Base-by-base conservation (phyloP, 495 filamentous ascomycete genomes). In the Penicillium egyptiacum region DNA sequence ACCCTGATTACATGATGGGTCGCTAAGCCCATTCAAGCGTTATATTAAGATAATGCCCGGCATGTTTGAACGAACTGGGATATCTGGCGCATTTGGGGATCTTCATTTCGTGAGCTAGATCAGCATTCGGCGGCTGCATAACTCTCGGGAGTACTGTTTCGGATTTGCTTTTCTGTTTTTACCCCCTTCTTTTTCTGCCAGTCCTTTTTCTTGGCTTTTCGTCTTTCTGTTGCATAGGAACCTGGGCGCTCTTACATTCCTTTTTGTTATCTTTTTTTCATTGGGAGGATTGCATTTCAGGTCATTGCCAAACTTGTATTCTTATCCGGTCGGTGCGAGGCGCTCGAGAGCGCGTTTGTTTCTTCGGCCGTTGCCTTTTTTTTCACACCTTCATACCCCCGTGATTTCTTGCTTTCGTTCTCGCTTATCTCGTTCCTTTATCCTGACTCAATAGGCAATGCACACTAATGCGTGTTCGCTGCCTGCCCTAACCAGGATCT, bases 1-100 rank as follows among this genome's bases (percentile, higher is more conserved):
- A 81, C 70, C 80, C 79, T 47, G 79, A 82, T 64, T 83, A 82
- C 64, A 84, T 84, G 81, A 81, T 84, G 80, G 81, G 81, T 60
- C 78, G 81, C 56, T 84, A 72, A 71, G 56, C 31, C 57, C 44
- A 53, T 42, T 9, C 31, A 51, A 58, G 46, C 58, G 60, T 64
- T 63, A 60, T 62, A 66, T 61, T 65, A 61, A 63, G 61, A 72
- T 75, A 62, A 79, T 75, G 76, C 71, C 72, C 71, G 75, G 69
- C 71, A 79, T 74, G 75, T 74, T 79, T 77, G 72, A 74, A 67
- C 57, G 60, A 67, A 72, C 65, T 74, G 68, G 73, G 70, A 63
- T 77, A 72, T 67, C 64, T 70, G 76, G 76, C 76, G 76, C 71
- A 75, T 71, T 75, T 75, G 58, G 73, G 70, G 64, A 62, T 68